Percentiles rank a stretch among this genome's conserved stretches.
Conservation (phyloP, 129 eudicot genomes). For the Escallonia herrerae region DNA sequence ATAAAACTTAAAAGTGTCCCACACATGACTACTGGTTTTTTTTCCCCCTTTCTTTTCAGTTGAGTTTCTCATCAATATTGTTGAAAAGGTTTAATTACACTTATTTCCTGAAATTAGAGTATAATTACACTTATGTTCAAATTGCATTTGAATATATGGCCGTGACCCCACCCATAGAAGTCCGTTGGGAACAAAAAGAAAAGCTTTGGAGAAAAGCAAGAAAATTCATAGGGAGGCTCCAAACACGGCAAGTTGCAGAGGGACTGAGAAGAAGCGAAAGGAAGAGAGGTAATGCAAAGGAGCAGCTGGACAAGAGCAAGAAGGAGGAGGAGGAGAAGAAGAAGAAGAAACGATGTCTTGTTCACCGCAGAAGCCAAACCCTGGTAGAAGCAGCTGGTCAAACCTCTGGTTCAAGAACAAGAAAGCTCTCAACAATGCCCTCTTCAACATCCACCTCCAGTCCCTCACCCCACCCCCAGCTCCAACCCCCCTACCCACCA, state of each 20-base stretch:
- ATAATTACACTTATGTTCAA: too few species aligned
- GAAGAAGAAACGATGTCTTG: conserved; percentile 27
- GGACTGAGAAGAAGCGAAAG: too few species aligned
- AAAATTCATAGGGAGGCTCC: not conserved
- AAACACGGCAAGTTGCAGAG: not conserved
- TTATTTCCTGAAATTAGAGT: too few species aligned
- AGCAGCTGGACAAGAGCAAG: not conserved
- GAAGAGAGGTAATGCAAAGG: conserved; percentile 1
- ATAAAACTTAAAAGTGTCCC: too few species aligned
- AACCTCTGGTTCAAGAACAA: conserved; percentile 46
- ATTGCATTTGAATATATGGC: not conserved
- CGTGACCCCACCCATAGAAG: conserved; percentile 2
- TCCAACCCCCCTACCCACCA: conserved; percentile 12
- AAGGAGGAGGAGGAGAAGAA: not conserved
- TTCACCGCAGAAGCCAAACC: conserved; percentile 34
- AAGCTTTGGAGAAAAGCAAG: not conserved
- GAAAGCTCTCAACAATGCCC: conserved; percentile 44
- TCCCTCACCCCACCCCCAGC: conserved; percentile 31
- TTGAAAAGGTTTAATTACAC: too few species aligned
- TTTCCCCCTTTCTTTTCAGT: too few species aligned
- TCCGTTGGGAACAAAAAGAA: not conserved
- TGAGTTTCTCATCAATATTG: too few species aligned
- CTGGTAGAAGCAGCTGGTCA: conserved; percentile 26
- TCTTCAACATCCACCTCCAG: conserved; percentile 45
- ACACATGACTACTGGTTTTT: too few species aligned